phyloP scores from a whole-genome alignment of 1,139 yeast genomes.

The Pichia sp. region DNA sequence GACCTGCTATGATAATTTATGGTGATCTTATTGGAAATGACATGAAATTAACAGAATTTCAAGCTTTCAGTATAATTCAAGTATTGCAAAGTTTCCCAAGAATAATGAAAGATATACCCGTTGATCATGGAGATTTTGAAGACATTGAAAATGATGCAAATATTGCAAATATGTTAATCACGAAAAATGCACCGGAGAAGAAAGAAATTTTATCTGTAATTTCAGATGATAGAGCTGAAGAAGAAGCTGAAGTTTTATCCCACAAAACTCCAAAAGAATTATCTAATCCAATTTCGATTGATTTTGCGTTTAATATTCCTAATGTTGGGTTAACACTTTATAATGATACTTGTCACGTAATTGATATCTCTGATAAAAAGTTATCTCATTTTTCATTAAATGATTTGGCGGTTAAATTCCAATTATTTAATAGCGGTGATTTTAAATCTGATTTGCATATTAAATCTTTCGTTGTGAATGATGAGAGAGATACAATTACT shows the following conservation, averaged over 20 bases:
- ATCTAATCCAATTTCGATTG: slow-evolving; percentile 29
- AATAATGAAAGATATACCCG: slow-evolving; percentile 44
- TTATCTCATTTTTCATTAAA: slow-evolving; percentile 63
- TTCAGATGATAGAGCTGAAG: not conserved
- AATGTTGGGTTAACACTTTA: slow-evolving; percentile 59
- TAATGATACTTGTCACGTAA: slow-evolving; percentile 44
- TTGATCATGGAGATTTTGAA: slow-evolving; percentile 33
- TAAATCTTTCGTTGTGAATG: slow-evolving; percentile 72
- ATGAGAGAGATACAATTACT: slow-evolving; percentile 53
- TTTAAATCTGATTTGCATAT: slow-evolving; percentile 58
- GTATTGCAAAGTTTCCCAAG: slow-evolving; percentile 53
- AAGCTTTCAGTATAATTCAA: slow-evolving; percentile 52
- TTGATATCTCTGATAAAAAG: slow-evolving; percentile 36
- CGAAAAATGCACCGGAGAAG: slow-evolving; percentile 22
- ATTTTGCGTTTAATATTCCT: slow-evolving; percentile 54
- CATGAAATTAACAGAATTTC: slow-evolving; percentile 70
- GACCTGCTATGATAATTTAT: slow-evolving; percentile 48
- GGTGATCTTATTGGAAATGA: slow-evolving; percentile 66
- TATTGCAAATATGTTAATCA: slow-evolving; percentile 39
- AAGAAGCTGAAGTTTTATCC: not conserved
- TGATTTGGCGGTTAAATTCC: slow-evolving; percentile 46
- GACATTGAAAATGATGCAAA: slow-evolving; percentile 63
- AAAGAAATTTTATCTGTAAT: not conserved
- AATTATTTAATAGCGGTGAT: slow-evolving; percentile 49
- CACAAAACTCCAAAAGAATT: not conserved